phyloP scores from a whole-genome alignment of 345 rosid genomes.

The Acer yangbiense region DNA sequence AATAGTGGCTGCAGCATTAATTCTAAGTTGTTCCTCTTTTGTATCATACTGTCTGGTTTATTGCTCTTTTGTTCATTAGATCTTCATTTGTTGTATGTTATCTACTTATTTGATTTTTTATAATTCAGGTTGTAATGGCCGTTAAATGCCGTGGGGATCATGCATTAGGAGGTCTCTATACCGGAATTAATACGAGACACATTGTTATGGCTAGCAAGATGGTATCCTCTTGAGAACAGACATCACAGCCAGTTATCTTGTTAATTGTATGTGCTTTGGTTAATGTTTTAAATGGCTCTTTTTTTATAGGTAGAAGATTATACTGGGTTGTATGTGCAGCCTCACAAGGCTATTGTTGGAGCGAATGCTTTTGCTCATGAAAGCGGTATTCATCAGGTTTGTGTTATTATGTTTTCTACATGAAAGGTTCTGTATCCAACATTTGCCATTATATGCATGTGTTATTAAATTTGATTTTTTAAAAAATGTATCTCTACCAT shows the following conservation, averaged over 20 bases:
- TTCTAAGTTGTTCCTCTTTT: neutral
- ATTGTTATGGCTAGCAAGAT: slow-evolving; percentile 93
- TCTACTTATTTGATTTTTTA: neutral
- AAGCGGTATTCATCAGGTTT: slow-evolving; percentile 95
- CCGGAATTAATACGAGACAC: slow-evolving; percentile 77
- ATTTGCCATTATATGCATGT: too few relatives aligned
- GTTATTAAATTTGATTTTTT: too few relatives aligned
- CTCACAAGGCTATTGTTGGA: slow-evolving; percentile 97
- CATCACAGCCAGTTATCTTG: slow-evolving; percentile 5
- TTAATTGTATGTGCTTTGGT: neutral
- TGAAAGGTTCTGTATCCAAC: neutral
- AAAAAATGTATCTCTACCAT: too few relatives aligned
- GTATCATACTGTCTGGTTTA: neutral
- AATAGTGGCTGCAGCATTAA: slow-evolving; percentile 6
- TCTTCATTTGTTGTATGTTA: neutral
- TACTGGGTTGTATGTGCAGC: slow-evolving; percentile 83
- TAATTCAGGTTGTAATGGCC: slow-evolving; percentile 82
- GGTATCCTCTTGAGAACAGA: slow-evolving; percentile 44
- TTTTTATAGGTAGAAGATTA: slow-evolving; percentile 83
- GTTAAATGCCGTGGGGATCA: slow-evolving; percentile 84
- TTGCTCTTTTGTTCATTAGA: neutral
- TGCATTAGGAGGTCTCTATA: slow-evolving; percentile 70
- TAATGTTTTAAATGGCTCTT: neutral
- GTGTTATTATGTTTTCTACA: slow-evolving; percentile 7
- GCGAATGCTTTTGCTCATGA: slow-evolving; percentile 98